Base-by-base conservation (phyloP, 2,329 filamentous ascomycete genomes). In the Cladorrhinum sp. region DNA sequence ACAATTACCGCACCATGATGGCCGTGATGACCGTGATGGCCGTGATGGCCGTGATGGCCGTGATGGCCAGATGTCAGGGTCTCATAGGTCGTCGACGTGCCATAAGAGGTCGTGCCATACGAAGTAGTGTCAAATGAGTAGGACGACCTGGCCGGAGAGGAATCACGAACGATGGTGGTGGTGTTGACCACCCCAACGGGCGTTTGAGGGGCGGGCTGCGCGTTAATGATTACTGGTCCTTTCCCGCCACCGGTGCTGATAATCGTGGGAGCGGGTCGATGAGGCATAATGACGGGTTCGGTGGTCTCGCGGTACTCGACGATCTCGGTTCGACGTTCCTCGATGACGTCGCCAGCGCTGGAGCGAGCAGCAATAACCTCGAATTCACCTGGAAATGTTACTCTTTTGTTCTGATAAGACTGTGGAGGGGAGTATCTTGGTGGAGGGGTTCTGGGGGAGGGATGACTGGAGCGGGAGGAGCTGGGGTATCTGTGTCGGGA, bases 321-420 rank as follows among this genome's bases (percentile, higher is more conserved):
- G 69, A 23, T 71, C 56, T 68, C 66, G n/a, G 64, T 67, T 12
- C 62, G 62, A 46, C 51, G 79, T 70, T 85, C 81, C 68, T 84
- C 79, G 36, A 80, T 60, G 12, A 83, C 62, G 18, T 76, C 76
- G 54, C 77, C 81, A 1, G 77, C 73, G 30, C 77, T 75, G 46
- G 82, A 81, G 60, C 81, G 77, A 56, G 77, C 74, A 21, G 77
- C 75, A 46, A 73, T 64, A 28, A 82, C 67, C 67, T 82, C 80
- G 48, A 74, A 67, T 59, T 82, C 79, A 33, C 75, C 78, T 80
- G 59, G 14, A 50, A 23, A 16, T 18, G 62, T 70, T 48, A 64
- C 46, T 48, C 16, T 51, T n/a, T 28, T 57, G 51, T 58, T 56
- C 46, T 21, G 21, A 10, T 46, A 16, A 20, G 16, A 46, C 18